Evolutionary conservation across 192 early-diverging fungal species (phyloP), one percentile per base, ranked within the genome.

Genomic region (Entomortierella beljakovae): DNA sequence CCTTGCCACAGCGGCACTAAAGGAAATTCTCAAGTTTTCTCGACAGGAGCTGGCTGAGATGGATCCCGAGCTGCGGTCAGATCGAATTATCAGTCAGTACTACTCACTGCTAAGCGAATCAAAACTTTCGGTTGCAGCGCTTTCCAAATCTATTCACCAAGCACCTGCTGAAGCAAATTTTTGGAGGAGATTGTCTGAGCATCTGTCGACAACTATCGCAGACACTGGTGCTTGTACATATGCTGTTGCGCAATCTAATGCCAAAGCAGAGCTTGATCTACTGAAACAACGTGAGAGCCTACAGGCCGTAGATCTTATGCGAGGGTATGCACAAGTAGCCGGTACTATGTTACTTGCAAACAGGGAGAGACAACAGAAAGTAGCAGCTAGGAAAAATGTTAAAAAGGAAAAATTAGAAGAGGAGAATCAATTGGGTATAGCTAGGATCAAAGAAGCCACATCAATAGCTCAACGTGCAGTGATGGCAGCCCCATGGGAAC

Each of bases 1-100:
- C 15, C 64, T 94, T 9, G 87, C 93, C 0, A 83, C 82, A 7
- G 87, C 88, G 0, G 87, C 92, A 2, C 81, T 93, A 33, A 85
- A 85, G 42, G 91, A 94, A 69, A 61, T 94, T 28, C 54, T 86
- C 18, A 92, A 92, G 54, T 72, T 89, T 38, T 77, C 87, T 3
- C 32, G 82, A 57, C 64, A 82, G 49, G 61, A 81, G 32, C 53
- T 82, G 54, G 70, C 82, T 70, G 81, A 74, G 68, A 49, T 69
- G 65, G 68, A 70, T 75, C 76, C 70, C 0, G 70, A 61, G 53
- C 8, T 58, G 48, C n/a, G 73, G 11, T 58, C 80, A 1, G 77
- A 72, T 40, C 43, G 33, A 48, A 56, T 82, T 33, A 61, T 81
- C 38, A 60, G 64, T 4, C 70, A 72, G 48, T 81, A 81, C 26